Conservation (phyloP, 306 rosid genomes). For the Trichosanthes truncata region DNA sequence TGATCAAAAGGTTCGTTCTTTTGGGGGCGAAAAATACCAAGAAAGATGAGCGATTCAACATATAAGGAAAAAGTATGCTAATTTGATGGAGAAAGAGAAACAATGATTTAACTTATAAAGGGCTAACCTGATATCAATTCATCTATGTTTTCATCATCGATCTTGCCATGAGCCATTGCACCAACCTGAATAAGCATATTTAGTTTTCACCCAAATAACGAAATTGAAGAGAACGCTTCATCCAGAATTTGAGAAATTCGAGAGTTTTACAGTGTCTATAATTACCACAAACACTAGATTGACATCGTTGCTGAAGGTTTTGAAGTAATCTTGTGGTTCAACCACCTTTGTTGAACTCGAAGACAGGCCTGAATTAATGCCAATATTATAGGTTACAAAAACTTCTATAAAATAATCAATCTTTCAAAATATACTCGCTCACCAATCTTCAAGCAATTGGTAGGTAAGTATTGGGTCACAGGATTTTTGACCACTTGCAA, state of each 20-base stretch:
- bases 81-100: too few species aligned
- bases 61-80: too few species aligned
- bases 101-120: too few species aligned
- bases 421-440: not conserved
- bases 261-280: not conserved
- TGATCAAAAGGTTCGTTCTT: too few species aligned
- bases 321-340: not conserved
- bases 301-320: not conserved
- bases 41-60: too few species aligned
- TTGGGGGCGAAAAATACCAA: too few species aligned
- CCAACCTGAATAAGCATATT: constrained; percentile 19
- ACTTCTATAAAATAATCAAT: not conserved
- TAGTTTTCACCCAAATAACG: not conserved
- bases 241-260: not conserved
- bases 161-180: constrained; percentile 28
- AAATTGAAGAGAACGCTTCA: not conserved
- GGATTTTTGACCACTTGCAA: constrained; percentile 12
- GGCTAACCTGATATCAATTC: constrained; percentile 24
- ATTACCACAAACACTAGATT: not conserved
- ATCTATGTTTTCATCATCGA: constrained; percentile 6
- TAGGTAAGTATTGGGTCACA: not conserved
- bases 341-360: not conserved
- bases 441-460: constrained; percentile 12
- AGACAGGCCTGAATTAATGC: constrained; percentile 1
- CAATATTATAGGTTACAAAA: not conserved